Evolutionary conservation across 345 rosid species (phyloP).

Genomic region (Psidium guajava): DNA sequence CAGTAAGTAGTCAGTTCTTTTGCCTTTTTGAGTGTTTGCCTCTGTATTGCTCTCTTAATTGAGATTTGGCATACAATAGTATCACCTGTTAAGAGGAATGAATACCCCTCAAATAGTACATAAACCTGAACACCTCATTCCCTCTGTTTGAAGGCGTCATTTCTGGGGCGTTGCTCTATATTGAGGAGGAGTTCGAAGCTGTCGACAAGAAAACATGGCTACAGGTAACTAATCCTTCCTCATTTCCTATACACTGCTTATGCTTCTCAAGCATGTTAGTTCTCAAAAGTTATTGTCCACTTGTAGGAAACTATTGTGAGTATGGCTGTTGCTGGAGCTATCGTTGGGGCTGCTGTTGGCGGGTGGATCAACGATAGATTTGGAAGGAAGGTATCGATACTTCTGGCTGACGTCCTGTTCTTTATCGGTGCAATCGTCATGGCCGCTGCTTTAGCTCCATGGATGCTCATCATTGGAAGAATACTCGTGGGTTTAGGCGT

Average conservation of each 20-base stretch:
- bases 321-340: slow-evolving; percentile 84
- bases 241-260: not conserved
- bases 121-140: not conserved
- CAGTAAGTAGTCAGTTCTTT: not conserved
- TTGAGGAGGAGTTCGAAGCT: slow-evolving; percentile 52
- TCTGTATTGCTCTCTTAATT: not conserved
- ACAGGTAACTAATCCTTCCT: slow-evolving; percentile 23
- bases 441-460: slow-evolving; percentile 65
- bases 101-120: not conserved
- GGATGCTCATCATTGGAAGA: slow-evolving; percentile 65
- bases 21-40: not conserved
- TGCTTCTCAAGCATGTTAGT: not conserved
- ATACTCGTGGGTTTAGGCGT: slow-evolving; percentile 82
- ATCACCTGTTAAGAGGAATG: not conserved
- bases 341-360: slow-evolving; percentile 73
- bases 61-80: not conserved
- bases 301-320: slow-evolving; percentile 65
- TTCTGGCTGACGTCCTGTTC: slow-evolving; percentile 56
- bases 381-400: slow-evolving; percentile 54
- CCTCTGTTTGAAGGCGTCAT: slow-evolving; percentile 45
- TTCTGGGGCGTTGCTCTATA: slow-evolving; percentile 83
- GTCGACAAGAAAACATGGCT: slow-evolving; percentile 62
- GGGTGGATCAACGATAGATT: slow-evolving; percentile 71
- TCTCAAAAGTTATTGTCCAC: not conserved
- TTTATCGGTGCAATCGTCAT: slow-evolving; percentile 55